phyloP scores from a whole-genome alignment of 805 yeast species.

The Lipomyces orientalis region DNA sequence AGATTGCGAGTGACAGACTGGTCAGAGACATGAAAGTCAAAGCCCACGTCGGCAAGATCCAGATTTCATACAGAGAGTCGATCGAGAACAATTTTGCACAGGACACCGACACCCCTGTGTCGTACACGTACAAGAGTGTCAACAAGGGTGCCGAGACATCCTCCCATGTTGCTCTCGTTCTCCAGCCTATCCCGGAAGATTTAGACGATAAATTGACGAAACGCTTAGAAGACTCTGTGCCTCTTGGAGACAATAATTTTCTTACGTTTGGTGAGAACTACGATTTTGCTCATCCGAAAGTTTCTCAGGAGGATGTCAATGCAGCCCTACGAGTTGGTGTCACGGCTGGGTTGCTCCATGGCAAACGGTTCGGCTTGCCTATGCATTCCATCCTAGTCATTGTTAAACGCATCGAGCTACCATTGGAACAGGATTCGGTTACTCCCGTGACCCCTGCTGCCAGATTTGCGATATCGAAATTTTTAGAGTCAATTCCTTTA shows the following conservation, averaged over 20 bases:
- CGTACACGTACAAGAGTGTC: constrained; percentile 35
- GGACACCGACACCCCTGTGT: constrained; percentile 19
- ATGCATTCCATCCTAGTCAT: constrained; percentile 66
- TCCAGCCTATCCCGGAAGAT: constrained; percentile 43
- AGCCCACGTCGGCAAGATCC: constrained; percentile 79
- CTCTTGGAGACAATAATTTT: constrained; percentile 31
- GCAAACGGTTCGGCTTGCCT: constrained; percentile 52
- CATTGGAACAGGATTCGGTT: constrained; percentile 52
- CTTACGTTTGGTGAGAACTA: constrained; percentile 17
- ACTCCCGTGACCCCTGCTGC: constrained; percentile 54
- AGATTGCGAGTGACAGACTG: constrained; percentile 80
- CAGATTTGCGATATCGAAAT: constrained; percentile 53
- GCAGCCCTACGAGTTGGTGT: constrained; percentile 44
- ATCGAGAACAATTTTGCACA: constrained; percentile 37
- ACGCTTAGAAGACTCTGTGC: constrained; percentile 37
- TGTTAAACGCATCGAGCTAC: constrained; percentile 59
- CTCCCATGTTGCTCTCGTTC: constrained; percentile 42
- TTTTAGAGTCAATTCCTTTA: constrained; percentile 43
- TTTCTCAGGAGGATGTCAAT: constrained; percentile 43
- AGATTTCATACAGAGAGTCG: constrained; percentile 88
- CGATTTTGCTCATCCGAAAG: constrained; percentile 39
- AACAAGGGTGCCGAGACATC: constrained; percentile 40
- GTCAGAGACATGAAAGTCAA: constrained; percentile 82
- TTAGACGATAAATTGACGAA: constrained; percentile 50
- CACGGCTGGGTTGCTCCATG: constrained; percentile 52